A percentile compares a stretch with the other conserved stretches of the same genome.
Evolutionary conservation across 176 grass and related monocot genomes (phyloP).

Genomic region (Metroxylon sagu): DNA sequence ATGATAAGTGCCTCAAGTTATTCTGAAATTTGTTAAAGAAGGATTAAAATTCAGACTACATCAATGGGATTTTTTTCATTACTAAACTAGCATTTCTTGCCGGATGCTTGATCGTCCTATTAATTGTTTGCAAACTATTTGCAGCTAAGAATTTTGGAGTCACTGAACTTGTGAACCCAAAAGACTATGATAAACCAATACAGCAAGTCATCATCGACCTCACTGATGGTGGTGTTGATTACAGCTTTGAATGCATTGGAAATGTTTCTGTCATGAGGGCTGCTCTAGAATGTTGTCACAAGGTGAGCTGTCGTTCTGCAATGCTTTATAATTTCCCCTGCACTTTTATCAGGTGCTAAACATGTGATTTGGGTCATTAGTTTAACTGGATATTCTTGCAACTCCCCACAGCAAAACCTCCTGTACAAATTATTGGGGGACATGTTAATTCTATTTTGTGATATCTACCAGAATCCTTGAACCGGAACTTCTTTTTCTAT

Average conservation of each 20-base stretch:
- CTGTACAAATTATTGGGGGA: too few relatives aligned
- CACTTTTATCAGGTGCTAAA: neutral
- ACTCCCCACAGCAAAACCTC: too few relatives aligned
- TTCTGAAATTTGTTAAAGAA: too few relatives aligned
- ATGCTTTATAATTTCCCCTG: neutral
- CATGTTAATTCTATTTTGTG: too few relatives aligned
- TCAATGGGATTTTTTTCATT: too few relatives aligned
- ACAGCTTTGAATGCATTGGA: slow-evolving; percentile 98
- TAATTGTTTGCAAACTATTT: slow-evolving; percentile 10
- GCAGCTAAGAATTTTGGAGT: slow-evolving; percentile 96
- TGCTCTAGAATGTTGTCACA: slow-evolving; percentile 97
- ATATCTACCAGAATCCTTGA: too few relatives aligned
- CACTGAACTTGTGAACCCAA: slow-evolving; percentile 95
- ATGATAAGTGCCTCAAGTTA: too few relatives aligned
- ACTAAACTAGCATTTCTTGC: too few relatives aligned
- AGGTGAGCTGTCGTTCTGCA: slow-evolving; percentile 29
- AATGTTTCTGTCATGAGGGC: slow-evolving; percentile 94
- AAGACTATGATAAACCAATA: slow-evolving; percentile 88
- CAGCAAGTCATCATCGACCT: slow-evolving; percentile 87
- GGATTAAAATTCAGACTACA: too few relatives aligned
- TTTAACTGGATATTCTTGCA: neutral
- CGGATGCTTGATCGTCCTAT: too few relatives aligned
- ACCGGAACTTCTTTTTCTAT: too few relatives aligned
- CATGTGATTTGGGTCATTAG: neutral
- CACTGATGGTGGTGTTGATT: slow-evolving; percentile 90